Evolutionary conservation across 306 rosid species (phyloP).

Genomic region (Elaeagnus macrophylla): DNA sequence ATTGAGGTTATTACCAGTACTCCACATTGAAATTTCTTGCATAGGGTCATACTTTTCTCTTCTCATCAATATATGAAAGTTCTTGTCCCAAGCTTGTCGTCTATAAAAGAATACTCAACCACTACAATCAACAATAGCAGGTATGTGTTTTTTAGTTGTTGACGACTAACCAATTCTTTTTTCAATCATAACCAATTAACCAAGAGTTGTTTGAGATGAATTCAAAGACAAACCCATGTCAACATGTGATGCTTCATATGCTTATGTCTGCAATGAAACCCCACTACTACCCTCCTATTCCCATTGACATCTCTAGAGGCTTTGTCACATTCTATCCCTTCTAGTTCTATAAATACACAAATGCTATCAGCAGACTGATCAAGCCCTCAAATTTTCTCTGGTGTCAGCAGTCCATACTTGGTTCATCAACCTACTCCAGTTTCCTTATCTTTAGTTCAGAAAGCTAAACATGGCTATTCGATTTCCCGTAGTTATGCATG

Average conservation of each 20-base stretch:
- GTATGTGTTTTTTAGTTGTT: not conserved
- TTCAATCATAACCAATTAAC: constrained; percentile 13
- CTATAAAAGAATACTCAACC: no score
- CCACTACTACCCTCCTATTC: not conserved
- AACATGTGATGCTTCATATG: constrained; percentile 1
- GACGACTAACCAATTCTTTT: not conserved
- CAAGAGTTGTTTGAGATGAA: not conserved
- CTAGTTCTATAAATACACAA: not conserved
- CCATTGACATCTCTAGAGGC: not conserved
- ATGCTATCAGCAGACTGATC: not conserved
- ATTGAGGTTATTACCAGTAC: no score
- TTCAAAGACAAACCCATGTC: constrained; percentile 20
- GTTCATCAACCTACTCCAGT: no score
- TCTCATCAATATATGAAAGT: no score
- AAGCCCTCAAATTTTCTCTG: not conserved
- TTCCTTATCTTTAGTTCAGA: no score
- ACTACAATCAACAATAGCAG: not conserved
- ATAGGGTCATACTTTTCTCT: no score
- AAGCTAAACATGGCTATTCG: not conserved
- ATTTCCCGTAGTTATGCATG: constrained; percentile 1
- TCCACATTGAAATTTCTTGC: no score
- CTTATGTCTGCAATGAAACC: not conserved
- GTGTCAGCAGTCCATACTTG: no score
- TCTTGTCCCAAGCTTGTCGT: no score
- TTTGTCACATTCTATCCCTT: not conserved